Evolutionary conservation across 805 yeast species (phyloP), one percentile per base, ranked within the genome.

Genomic region (Tetrapisispora namnaoensis): DNA sequence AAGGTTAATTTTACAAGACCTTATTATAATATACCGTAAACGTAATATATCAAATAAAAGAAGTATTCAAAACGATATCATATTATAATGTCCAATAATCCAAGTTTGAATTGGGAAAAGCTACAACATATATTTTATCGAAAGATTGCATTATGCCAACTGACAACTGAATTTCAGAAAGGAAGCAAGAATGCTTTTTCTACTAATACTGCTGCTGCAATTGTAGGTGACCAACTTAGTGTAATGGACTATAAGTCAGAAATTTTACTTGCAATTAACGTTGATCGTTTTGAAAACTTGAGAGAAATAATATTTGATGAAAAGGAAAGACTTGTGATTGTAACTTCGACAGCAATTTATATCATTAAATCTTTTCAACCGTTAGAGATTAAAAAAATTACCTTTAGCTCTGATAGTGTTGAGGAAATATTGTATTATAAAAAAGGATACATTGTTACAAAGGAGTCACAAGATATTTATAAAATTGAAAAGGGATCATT

Each of bases 61-160:
- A 4, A 32, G 11, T 32, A 32, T 4, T 10, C n/a, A 32, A 32
- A 4, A 32, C n/a, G 4, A 8, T 13, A n/a, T 32, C 4, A 32
- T 21, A 16, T 9, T 20, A 35, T 10, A 21, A 37, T 30, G 44
- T 50, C 51, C 47, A 49, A 48, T 16, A 59, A 67, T 44, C 79
- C 78, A 13, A 70, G 75, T 54, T 60, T 73, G 52, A 75, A 75
- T 41, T 89, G 97, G 97, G 95, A 88, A 62, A 75, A 82, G 53
- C 73, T 89, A 18, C 80, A 78, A 47, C 79, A 80, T 62, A 83
- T 79, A 10, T 86, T 77, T 62, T 89, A 87, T 55, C 70, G 84
- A 48, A 72, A 75, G 17, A 65, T 82, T 48, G 74, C 45, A 18
- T 40, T 62, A 22, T 49, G 56, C 41, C 48, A 50, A 9, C 47